phyloP scores from a whole-genome alignment of 768 basidiomycete species.

The Tulasnella sp. region DNA sequence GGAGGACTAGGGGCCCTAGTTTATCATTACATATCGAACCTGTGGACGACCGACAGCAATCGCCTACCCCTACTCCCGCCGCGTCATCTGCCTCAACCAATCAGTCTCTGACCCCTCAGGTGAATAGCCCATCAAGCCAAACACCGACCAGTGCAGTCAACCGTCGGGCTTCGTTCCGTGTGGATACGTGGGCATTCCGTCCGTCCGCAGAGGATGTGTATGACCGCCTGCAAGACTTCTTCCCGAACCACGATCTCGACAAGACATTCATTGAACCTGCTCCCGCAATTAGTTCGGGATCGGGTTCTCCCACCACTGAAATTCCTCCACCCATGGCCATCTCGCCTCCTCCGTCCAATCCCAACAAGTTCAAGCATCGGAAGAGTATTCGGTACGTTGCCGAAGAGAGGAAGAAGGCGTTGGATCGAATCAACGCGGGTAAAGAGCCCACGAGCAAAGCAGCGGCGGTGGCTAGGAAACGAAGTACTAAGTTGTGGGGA shows the following conservation, averaged over 20 bases:
- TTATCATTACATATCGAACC: conserved; percentile 3
- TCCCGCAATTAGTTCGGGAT: conserved; percentile 38
- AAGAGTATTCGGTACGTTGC: conserved; percentile 92
- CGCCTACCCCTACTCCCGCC: conserved; percentile 14
- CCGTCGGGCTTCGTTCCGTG: conserved; percentile 19
- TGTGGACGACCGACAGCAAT: conserved; percentile 13
- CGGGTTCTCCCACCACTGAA: conserved; percentile 59
- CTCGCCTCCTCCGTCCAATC: background rate
- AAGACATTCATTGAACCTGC: conserved; percentile 85
- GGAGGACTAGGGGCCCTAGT: conserved; percentile 2
- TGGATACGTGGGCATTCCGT: conserved; percentile 77
- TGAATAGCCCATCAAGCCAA: conserved; percentile 20
- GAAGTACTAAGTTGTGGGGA: conserved; percentile 94
- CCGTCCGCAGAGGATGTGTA: conserved; percentile 88
- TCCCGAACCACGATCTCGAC: conserved; percentile 92
- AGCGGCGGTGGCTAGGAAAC: conserved; percentile 49
- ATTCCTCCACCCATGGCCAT: conserved; percentile 12
- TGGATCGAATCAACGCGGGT: conserved; percentile 47
- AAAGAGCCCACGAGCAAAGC: conserved; percentile 23
- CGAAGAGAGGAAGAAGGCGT: conserved; percentile 67
- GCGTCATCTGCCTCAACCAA: background rate
- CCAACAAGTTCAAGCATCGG: conserved; percentile 41
- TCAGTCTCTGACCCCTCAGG: conserved; percentile 21
- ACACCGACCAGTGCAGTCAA: background rate
- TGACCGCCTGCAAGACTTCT: conserved; percentile 85